These are phyloP conservation scores for Ophiocordyceps australis DNA, from an alignment of 2,329 filamentous ascomycete genomes.

Conservation along the genomic window DNA sequence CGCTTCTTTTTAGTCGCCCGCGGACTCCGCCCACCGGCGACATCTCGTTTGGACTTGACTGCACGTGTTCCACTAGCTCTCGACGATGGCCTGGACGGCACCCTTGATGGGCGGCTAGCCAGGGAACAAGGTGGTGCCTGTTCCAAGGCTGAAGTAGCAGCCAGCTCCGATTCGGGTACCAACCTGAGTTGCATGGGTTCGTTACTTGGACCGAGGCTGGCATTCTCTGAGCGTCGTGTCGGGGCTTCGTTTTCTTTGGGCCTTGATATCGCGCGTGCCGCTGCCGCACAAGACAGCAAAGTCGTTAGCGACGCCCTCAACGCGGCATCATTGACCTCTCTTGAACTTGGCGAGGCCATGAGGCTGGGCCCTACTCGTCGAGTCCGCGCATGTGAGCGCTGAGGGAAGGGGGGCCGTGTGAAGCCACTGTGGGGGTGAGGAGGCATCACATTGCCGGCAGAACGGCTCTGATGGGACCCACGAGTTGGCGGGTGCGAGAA, in stretches of 20 bases:
- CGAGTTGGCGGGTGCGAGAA: slow-evolving; percentile 65
- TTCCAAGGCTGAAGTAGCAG: slow-evolving; percentile 13
- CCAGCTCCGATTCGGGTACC: slow-evolving; percentile 41
- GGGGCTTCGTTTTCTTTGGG: slow-evolving; percentile 28
- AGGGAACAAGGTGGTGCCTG: slow-evolving; percentile 4
- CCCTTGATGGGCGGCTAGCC: slow-evolving; percentile 6
- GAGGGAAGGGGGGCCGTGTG: slow-evolving; percentile 28
- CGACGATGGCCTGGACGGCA: slow-evolving; percentile 12
- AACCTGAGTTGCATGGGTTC: slow-evolving; percentile 41
- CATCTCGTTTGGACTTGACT: slow-evolving; percentile 33
- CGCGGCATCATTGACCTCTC: slow-evolving; percentile 83
- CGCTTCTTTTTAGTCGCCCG: slow-evolving; percentile 43
- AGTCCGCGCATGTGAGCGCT: slow-evolving; percentile 26
- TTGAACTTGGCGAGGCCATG: slow-evolving; percentile 49
- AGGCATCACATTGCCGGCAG: slow-evolving; percentile 27
- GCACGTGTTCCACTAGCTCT: slow-evolving; percentile 5
- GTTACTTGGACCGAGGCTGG: slow-evolving; percentile 23
- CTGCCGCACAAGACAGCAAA: slow-evolving; percentile 83
- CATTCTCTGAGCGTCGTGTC: slow-evolving; percentile 11
- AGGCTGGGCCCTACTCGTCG: slow-evolving; percentile 36
- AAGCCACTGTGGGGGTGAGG: slow-evolving; percentile 30
- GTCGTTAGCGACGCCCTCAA: slow-evolving; percentile 88
- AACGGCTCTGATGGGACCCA: slow-evolving; percentile 27
- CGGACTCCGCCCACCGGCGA: slow-evolving; percentile 18
- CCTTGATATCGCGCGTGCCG: slow-evolving; percentile 67